Percentiles rank a stretch among this genome's conserved stretches.
Evolutionary conservation across 768 basidiomycete genomes (phyloP).

Genomic region (Kwoniella botswanensis): DNA sequence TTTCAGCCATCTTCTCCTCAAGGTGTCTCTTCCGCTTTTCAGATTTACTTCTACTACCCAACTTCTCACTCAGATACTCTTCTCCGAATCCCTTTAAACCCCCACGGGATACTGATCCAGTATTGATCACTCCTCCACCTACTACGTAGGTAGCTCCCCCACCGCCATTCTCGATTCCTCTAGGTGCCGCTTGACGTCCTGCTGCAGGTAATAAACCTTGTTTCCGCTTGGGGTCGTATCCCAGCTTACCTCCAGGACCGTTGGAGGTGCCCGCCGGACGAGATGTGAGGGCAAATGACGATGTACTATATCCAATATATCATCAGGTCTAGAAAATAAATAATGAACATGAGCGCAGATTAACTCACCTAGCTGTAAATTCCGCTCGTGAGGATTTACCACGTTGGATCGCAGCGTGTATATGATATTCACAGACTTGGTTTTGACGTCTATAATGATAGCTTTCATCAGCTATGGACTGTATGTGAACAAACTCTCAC

Average conservation of each 20-base stretch:
- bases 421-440: constrained; percentile 90
- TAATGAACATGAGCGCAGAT: background rate
- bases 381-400: constrained; percentile 79
- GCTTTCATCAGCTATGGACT: background rate
- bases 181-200: constrained; percentile 42
- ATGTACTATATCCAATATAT: constrained; percentile 34
- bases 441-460: constrained; percentile 63
- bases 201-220: constrained; percentile 50
- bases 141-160: constrained; percentile 72
- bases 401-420: constrained; percentile 77
- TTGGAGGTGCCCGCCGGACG: constrained; percentile 2
- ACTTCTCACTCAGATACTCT: constrained; percentile 70
- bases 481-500: background rate
- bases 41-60: constrained; percentile 76
- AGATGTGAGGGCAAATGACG: constrained; percentile 39
- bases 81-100: constrained; percentile 49
- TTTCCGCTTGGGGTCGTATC: constrained; percentile 43
- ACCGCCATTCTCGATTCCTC: constrained; percentile 42
- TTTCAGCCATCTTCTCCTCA: constrained; percentile 63
- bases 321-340: background rate
- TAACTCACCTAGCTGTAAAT: constrained; percentile 76
- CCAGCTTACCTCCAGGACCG: constrained; percentile 19
- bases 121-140: constrained; percentile 73
- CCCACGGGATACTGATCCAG: constrained; percentile 27
- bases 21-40: constrained; percentile 72